Base-by-base conservation (phyloP, 1,284 basidiomycete genomes). In the Sanghuangporus sanghuang region DNA sequence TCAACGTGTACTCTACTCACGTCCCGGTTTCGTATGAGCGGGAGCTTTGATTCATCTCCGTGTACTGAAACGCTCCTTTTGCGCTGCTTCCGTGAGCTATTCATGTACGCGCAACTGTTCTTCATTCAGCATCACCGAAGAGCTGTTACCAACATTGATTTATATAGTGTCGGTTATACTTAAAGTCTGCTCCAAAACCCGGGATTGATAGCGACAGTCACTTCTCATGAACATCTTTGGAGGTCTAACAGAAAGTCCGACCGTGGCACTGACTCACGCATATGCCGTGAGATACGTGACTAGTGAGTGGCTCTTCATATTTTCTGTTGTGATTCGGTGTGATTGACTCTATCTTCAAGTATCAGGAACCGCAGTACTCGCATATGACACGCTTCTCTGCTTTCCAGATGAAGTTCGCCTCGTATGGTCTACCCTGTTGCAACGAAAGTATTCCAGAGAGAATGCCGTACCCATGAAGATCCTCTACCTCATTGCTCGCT, bases 361-460 rank as follows among this genome's bases (percentile, higher is more conserved):
- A 18, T 23, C 60, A 8, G 60, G 39, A 32, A 36, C 52, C 8
- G 50, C 32, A 2, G 52, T 55, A 1, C 21, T 56, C n/a, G 36
- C 46, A 12, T 62, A 62, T 18, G 52, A 62, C n/a, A 62, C 52
- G 23, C 8, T 62, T 12, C 60, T 62, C n/a, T 44, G 16, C 8
- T 40, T 62, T 23, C 27, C 27, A 38, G 23, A 44, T 39, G 60
- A 62, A 36, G 11, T 62, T 35, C 23, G 36, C 5, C 52, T 62
- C 7, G 52, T 62, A 23, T 62, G 60, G 60, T 36, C n/a, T 27
- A 42, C 60, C 2, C 40, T 62, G 12, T 32, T n/a, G 9, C 14
- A 8, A 16, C 18, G 18, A n/a, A 23, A 32, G 9, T 32, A 16
- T 1, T 32, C 3, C 27, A 35, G 39, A 6, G 18, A 18, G 16